Evolutionary conservation across 2,329 filamentous ascomycete genomes (phyloP).

Genomic region (Tothia fuscella): DNA sequence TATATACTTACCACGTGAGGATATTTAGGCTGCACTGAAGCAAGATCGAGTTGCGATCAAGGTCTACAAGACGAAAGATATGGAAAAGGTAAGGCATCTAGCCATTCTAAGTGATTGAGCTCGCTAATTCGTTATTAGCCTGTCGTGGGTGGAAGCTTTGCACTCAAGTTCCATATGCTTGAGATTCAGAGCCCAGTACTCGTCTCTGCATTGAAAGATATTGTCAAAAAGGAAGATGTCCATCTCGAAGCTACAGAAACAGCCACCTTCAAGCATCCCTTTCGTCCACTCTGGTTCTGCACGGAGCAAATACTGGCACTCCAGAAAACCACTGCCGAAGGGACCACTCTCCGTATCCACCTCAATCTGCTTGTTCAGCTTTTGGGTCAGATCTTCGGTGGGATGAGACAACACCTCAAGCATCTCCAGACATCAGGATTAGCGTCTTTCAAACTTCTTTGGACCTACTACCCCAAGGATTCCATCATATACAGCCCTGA

Average conservation of each 20-base stretch:
- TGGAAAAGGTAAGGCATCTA: too few relatives aligned
- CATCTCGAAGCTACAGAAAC: conserved; percentile 28
- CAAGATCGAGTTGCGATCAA: conserved; percentile 34
- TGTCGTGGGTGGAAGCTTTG: conserved; percentile 26
- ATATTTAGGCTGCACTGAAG: too few relatives aligned
- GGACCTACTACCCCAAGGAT: conserved; percentile 33
- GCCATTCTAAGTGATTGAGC: too few relatives aligned
- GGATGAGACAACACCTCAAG: conserved; percentile 25
- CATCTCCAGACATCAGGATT: conserved; percentile 28
- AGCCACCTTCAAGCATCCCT: conserved; percentile 29
- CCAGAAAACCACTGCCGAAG: conserved; percentile 17
- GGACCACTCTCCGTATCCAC: conserved; percentile 24
- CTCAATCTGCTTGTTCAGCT: conserved; percentile 30
- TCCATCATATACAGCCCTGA: conserved; percentile 29
- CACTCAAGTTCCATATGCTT: conserved; percentile 30
- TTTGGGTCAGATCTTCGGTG: conserved; percentile 33
- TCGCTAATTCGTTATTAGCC: too few relatives aligned
- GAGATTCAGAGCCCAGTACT: conserved; percentile 33
- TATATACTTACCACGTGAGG: too few relatives aligned
- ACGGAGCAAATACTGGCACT: conserved; percentile 31
- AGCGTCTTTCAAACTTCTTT: conserved; percentile 31
- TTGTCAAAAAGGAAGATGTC: conserved; percentile 32
- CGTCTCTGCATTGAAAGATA: conserved; percentile 31
- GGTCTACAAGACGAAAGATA: conserved; percentile 36
- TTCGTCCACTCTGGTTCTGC: conserved; percentile 33